Conservation (phyloP, 495 filamentous ascomycete genomes). For the Penicillium cataractarum region DNA sequence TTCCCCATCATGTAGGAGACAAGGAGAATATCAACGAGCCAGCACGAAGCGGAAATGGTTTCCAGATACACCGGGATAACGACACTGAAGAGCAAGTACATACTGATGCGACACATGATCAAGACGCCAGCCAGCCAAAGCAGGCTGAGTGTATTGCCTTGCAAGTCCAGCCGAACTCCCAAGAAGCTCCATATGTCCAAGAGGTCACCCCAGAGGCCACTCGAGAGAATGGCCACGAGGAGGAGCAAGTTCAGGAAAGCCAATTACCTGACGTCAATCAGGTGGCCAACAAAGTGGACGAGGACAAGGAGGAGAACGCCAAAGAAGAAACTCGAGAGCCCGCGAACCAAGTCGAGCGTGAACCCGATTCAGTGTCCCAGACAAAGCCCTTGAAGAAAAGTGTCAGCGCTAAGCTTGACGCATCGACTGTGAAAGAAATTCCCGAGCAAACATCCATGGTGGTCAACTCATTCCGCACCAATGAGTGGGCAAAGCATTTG, state of each 20-base stretch:
- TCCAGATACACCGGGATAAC: background rate
- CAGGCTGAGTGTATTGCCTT: background rate
- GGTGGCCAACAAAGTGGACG: no score
- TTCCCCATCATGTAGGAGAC: background rate
- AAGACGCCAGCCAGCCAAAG: background rate
- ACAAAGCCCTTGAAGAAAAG: background rate
- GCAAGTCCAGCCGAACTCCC: background rate
- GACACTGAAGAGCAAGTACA: background rate
- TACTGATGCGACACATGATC: background rate
- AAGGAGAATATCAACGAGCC: background rate
- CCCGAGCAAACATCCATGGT: constrained; percentile 63
- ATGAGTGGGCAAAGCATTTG: constrained; percentile 95
- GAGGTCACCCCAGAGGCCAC: background rate
- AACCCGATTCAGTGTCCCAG: constrained; percentile 1
- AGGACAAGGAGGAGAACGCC: background rate
- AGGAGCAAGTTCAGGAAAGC: background rate
- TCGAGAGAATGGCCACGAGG: background rate
- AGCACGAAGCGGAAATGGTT: background rate
- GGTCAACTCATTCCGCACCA: constrained; percentile 82
- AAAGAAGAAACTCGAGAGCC: background rate
- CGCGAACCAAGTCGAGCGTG: background rate
- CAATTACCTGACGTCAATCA: background rate
- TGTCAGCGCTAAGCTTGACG: constrained; percentile 26
- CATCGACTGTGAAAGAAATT: constrained; percentile 40
- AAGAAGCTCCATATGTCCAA: background rate